Conservation (phyloP, 148 eudicot species). For the Persicaria tinctoria region DNA sequence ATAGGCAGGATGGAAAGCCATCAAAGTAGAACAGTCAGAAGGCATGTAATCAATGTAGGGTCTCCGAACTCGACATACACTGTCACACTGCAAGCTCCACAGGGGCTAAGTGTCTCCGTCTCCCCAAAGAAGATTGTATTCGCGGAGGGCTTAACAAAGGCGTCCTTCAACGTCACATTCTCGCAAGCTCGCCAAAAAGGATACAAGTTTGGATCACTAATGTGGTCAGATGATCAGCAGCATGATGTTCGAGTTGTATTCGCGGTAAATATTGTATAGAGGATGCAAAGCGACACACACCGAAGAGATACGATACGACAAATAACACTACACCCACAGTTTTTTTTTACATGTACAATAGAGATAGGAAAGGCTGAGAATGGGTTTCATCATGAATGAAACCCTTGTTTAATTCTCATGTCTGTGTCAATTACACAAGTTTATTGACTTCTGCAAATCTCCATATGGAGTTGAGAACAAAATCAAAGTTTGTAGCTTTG, state of each 20-base stretch:
- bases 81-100: slow-evolving; percentile 30
- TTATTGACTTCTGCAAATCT: not conserved
- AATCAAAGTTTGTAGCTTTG: no score
- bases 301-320: not conserved
- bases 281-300: not conserved
- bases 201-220: slow-evolving; percentile 47
- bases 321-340: not conserved
- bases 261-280: slow-evolving; percentile 47
- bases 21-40: slow-evolving; percentile 23
- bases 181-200: slow-evolving; percentile 32
- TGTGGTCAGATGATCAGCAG: slow-evolving; percentile 42
- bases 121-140: slow-evolving; percentile 40
- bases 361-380: not conserved
- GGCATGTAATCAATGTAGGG: slow-evolving; percentile 47
- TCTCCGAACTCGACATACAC: slow-evolving; percentile 37
- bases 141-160: slow-evolving; percentile 14
- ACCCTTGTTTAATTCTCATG: not conserved
- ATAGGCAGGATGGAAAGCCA: slow-evolving; percentile 30
- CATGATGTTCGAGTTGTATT: slow-evolving; percentile 39
- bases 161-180: slow-evolving; percentile 38
- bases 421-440: not conserved
- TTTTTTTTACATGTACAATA: not conserved
- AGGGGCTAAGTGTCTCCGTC: slow-evolving; percentile 36
- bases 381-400: not conserved
- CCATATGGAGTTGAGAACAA: not conserved